A percentile compares a stretch with the other conserved stretches of the same genome.
Conservation (phyloP, 73 alveolate genomes). For the Tetrahymena elliotti region DNA sequence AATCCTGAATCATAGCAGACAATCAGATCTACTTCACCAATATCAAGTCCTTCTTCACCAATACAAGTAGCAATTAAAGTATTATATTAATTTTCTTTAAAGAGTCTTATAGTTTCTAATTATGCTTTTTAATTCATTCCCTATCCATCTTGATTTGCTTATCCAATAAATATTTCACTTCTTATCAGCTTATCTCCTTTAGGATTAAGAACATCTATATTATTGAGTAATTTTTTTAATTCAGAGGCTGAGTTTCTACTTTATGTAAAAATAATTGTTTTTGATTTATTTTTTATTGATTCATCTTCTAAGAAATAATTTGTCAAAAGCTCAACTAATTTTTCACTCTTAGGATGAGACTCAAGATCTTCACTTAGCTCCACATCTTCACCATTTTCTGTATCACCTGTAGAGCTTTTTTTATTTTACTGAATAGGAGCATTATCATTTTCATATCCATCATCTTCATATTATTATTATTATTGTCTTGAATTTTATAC, state of each 20-base stretch:
- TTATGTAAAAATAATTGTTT: constrained; percentile 55
- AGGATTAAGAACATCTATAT: constrained; percentile 22
- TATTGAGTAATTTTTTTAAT: constrained; percentile 25
- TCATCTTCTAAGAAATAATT: constrained; percentile 3
- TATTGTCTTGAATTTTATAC: not conserved
- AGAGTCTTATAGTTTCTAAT: constrained; percentile 36
- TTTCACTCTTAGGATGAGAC: constrained; percentile 24
- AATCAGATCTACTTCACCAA: constrained; percentile 69
- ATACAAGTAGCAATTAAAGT: constrained; percentile 76
- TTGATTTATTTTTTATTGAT: constrained; percentile 16
- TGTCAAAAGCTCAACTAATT: not conserved
- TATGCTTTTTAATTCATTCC: constrained; percentile 54
- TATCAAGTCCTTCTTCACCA: constrained; percentile 83
- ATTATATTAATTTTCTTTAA: constrained; percentile 45
- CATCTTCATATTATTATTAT: not conserved
- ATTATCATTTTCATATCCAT: not conserved
- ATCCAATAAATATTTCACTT: constrained; percentile 56
- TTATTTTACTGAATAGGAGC: not conserved
- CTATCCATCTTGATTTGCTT: constrained; percentile 36
- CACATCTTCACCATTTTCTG: not conserved
- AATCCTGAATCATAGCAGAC: constrained; percentile 64
- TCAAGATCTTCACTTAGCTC: constrained; percentile 4
- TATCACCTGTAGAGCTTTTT: not conserved
- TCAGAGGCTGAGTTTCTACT: constrained; percentile 66
- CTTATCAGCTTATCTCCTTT: not conserved